Evolutionary conservation across 164 flowering plant species (phyloP), one percentile per base, ranked within the genome.

Genomic region (Tetrastigma voinierianum): DNA sequence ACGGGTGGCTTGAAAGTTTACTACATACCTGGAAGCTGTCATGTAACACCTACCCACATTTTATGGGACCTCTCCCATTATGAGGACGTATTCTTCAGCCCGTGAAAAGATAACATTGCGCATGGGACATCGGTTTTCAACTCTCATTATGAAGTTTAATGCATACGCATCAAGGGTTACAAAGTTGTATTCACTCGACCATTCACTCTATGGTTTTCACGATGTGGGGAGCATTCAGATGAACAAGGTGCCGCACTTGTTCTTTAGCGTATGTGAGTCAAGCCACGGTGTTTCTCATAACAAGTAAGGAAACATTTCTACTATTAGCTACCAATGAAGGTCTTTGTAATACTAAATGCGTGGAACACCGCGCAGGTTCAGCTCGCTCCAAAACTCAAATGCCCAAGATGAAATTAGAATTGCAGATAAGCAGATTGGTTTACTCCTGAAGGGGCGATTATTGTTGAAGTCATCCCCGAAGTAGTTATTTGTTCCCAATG

Each of bases 111-210:
- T 93, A 66, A 72, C 96, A 1, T 58, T 95, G 95, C 90, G 57
- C 99, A 95, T 69, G n/a, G 99, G 97, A 20, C 98, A 93, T 79
- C 99, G 99, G 97, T 47, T 93, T 70, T 93, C 98, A 51, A 93
- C 99, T 70, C 88, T 95, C 16, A n/a, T 71, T 97, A 92, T 68
- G 97, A 95, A 77, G 97, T n/a, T 71, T 61, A 61, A 90, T 95
- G 98, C 99, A 92, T 73, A 48, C 90, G 96, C 49, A 90, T 56
- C 93, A 95, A 92, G 98, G 99, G 97, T 7, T 92, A 89, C 77
- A 92, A 78, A 75, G 97, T 89, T 70, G 87, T 92, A 12, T 95
- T 92, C 65, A 92, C 97, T 43, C 98, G 90, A n/a, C 72, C 99
- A 95, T 75, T 92, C 99, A 21, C 89, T 95, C 14, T 95, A 90